Conservation (phyloP, 1,284 basidiomycete genomes). For the Cutaneotrichosporon sp. region DNA sequence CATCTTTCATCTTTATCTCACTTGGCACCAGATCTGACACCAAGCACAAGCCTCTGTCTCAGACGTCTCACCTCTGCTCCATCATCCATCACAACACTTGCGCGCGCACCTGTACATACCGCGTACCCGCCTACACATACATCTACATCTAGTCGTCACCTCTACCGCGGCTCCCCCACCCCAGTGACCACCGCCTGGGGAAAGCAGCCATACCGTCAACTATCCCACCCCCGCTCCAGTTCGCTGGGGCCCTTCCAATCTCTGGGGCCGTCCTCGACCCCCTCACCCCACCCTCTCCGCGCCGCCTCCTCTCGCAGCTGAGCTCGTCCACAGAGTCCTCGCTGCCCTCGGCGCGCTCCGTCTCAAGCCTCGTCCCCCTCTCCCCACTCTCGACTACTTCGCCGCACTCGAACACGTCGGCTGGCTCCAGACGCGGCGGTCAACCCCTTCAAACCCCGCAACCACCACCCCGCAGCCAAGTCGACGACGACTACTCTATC, state of each 20-base stretch:
- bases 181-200: constrained; percentile 2
- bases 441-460: background rate
- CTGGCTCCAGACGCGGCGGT: background rate
- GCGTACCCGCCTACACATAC: background rate
- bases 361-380: constrained; percentile 12
- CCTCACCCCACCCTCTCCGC: background rate
- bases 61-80: no score
- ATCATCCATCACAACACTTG: no score
- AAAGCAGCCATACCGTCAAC: constrained; percentile 13
- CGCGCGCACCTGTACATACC: background rate
- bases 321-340: constrained; percentile 8
- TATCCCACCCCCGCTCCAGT: background rate
- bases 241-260: background rate
- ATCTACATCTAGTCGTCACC: background rate
- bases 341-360: constrained; percentile 6
- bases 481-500: constrained; percentile 28
- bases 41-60: no score
- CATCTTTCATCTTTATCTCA: no score
- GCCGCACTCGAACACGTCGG: background rate
- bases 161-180: background rate
- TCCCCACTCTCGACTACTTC: background rate
- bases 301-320: background rate
- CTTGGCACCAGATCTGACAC: background rate
- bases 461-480: background rate
- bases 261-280: background rate